Evolutionary conservation across 768 basidiomycete genomes (phyloP), one percentile per base, ranked within the genome.

Genomic region (Lactarius pseudohatsudake): DNA sequence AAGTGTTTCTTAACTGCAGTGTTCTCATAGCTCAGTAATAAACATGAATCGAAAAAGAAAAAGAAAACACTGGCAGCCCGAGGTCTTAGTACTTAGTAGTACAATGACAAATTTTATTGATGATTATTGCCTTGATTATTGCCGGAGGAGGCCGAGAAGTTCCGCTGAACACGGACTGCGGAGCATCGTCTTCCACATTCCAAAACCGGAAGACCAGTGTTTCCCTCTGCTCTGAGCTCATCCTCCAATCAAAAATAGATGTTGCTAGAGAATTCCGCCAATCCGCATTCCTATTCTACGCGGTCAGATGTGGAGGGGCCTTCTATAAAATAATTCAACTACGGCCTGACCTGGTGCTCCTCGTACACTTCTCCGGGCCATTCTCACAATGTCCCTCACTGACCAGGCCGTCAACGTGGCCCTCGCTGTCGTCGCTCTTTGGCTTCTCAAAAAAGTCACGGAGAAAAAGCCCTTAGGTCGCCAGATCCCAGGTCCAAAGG

Each of bases 401-500:
- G 41, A 22, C 18, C 62, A 64, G 50, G 59, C 47, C 15, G 11
- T 65, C 50, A 68, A 60, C 8, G 18, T 61, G 36, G 61, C 61
- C 45, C 43, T 70, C 50, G 64, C 53, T 9, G 64, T 63, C 32
- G n/a, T 63, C 18, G 63, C 64, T 20, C 38, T 60, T 10, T 69
- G 55, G 61, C 60, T 69, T 40, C 34, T 69, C 38, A 70, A 69
- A 55, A 65, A 67, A 32, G 30, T 69, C 28, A 61, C 59, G 10
- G 63, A 69, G 50, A 61, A 57, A 43, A 69, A 66, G 28, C 64
- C 64, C 32, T 18, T 56, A 41, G 70, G 68, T 2, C 64, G 59
- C 5, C 40, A 34, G 30, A 70, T 70, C 41, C 72, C 67, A 1
- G 64, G 70, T 7, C 65, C 64, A 15, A 71, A 61, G 54, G 64